These are phyloP conservation scores for Rutidosis leptorrhynchoides DNA, from an alignment of 129 eudicot genomes.

Conservation along the genomic window DNA sequence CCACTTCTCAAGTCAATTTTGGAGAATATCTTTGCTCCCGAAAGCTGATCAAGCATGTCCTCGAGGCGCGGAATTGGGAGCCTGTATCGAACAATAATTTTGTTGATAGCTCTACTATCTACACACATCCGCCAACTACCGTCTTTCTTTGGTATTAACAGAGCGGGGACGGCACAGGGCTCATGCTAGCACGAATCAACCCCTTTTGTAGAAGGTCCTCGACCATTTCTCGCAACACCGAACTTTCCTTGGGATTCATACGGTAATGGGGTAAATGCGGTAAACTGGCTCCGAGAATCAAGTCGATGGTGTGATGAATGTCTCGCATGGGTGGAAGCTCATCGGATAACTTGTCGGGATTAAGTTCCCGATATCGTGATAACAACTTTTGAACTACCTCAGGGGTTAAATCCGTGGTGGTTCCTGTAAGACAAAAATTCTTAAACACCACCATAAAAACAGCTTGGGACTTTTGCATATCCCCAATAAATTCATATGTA, in stretches of 20 bases:
- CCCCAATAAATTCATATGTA: no score
- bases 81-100: neutral
- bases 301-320: neutral
- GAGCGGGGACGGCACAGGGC: neutral
- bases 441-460: no score
- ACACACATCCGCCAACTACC: conserved; percentile 33
- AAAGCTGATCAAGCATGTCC: neutral
- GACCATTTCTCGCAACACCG: neutral
- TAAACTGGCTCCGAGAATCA: neutral
- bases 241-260: neutral
- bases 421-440: no score
- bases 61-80: neutral
- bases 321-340: neutral
- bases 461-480: no score
- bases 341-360: neutral
- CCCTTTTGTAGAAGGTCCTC: neutral
- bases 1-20: conserved; percentile 7
- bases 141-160: neutral
- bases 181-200: neutral
- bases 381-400: no score
- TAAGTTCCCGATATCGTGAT: no score
- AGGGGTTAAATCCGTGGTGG: no score
- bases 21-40: neutral
- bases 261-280: neutral
- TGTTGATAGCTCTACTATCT: conserved; percentile 5